A percentile compares a stretch with the other conserved stretches of the same genome.
phyloP scores from a whole-genome alignment of 352 stramenopile species.

The Saprolegnia parasitica region DNA sequence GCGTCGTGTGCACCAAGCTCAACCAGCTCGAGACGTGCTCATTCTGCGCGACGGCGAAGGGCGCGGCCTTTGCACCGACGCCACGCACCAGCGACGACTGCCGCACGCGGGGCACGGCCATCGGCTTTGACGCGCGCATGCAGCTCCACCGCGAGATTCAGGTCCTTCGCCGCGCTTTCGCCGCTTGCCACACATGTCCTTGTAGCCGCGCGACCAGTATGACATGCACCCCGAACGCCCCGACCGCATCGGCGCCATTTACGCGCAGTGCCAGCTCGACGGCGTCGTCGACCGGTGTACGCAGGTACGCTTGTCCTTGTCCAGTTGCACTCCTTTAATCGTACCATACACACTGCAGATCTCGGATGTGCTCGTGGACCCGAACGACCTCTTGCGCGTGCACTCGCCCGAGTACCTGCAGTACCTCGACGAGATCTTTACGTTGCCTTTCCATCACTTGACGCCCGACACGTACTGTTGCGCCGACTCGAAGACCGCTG shows the following conservation, averaged over 20 bases:
- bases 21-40: constrained; percentile 25
- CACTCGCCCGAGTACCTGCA: constrained; percentile 20
- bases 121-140: constrained; percentile 28
- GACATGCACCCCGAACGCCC: constrained; percentile 26
- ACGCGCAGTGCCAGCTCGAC: constrained; percentile 21
- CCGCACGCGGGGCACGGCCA: constrained; percentile 10
- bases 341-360: constrained; percentile 14
- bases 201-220: constrained; percentile 16
- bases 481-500: constrained; percentile 9
- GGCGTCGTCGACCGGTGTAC: constrained; percentile 25
- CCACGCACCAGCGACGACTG: not conserved
- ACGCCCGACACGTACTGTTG: constrained; percentile 29
- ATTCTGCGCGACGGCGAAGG: constrained; percentile 17
- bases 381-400: constrained; percentile 10
- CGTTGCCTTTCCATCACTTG: constrained; percentile 19
- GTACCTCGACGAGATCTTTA: constrained; percentile 19
- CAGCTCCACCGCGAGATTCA: constrained; percentile 25
- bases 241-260: constrained; percentile 28
- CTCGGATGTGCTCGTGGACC: constrained; percentile 21
- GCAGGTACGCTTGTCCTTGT: not conserved
- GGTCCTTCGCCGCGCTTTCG: not conserved
- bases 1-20: constrained; percentile 24
- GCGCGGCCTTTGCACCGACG: not conserved
- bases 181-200: not conserved
- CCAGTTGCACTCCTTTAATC: not conserved